These are phyloP conservation scores for Lodderomyces margitis DNA, from an alignment of 1,139 yeast species.

Conservation along the genomic window DNA sequence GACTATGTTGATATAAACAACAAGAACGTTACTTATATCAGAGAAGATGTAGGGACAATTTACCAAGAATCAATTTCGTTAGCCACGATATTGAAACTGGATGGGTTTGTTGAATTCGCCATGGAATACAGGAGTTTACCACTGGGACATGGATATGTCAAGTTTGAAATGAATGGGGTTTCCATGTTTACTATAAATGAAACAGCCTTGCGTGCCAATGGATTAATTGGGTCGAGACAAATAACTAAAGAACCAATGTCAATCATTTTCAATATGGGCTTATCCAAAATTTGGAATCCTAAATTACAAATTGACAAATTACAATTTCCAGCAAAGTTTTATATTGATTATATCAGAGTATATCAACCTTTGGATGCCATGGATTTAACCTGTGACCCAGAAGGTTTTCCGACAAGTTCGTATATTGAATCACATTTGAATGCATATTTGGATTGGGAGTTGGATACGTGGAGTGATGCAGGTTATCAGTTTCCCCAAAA, in stretches of 20 bases:
- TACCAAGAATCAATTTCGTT: conserved; percentile 32
- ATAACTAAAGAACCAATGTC: conserved; percentile 32
- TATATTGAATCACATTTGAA: conserved; percentile 24
- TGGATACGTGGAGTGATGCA: conserved; percentile 26
- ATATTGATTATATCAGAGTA: conserved; percentile 27
- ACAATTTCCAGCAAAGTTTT: conserved; percentile 25
- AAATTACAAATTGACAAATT: conserved; percentile 23
- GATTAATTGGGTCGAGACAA: conserved; percentile 27
- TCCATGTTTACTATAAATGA: conserved; percentile 24
- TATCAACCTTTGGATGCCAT: conserved; percentile 20
- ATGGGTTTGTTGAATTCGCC: conserved; percentile 28
- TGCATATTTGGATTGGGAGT: conserved; percentile 25
- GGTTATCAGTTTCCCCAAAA: conserved; percentile 26
- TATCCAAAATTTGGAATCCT: conserved; percentile 27
- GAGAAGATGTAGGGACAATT: conserved; percentile 30
- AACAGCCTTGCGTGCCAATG: conserved; percentile 27
- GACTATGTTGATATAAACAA: conserved; percentile 23
- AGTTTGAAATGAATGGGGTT: conserved; percentile 23
- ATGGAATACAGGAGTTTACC: conserved; percentile 24
- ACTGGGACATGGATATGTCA: conserved; percentile 22
- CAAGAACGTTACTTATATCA: conserved; percentile 23
- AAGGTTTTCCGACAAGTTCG: conserved; percentile 24
- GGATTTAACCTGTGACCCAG: conserved; percentile 29
- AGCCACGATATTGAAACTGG: conserved; percentile 21
- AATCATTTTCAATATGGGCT: conserved; percentile 26